Conservation (phyloP, 2,329 filamentous ascomycete genomes). For the Aspergillus viridinutans region DNA sequence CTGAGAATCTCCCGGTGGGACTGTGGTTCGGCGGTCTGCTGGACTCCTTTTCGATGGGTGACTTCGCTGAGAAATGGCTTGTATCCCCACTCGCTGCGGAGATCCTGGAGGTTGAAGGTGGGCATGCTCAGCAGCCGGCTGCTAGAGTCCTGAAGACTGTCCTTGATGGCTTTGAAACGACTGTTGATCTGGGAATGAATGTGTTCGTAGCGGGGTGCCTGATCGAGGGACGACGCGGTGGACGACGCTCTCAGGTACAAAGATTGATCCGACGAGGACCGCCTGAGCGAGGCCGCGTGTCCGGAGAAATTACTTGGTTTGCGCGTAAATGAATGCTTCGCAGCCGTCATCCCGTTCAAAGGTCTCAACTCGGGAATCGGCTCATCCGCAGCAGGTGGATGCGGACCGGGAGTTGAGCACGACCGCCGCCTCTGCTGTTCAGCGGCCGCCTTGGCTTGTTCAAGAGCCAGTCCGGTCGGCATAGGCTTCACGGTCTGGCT, state of each 20-base stretch:
- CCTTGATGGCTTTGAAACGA: slow-evolving; percentile 82
- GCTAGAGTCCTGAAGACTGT: slow-evolving; percentile 79
- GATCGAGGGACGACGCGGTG: slow-evolving; percentile 74
- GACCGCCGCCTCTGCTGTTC: slow-evolving; percentile 7
- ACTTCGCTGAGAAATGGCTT: slow-evolving; percentile 30
- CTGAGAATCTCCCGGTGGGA: slow-evolving; percentile 6
- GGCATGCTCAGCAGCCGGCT: slow-evolving; percentile 57
- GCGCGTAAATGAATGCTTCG: slow-evolving; percentile 31
- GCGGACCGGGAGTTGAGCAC: slow-evolving; percentile 15
- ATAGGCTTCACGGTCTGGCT: slow-evolving; percentile 23
- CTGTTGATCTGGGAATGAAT: slow-evolving; percentile 83
- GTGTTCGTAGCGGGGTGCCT: slow-evolving; percentile 75
- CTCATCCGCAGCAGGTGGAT: slow-evolving; percentile 24
- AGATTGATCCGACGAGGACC: slow-evolving; percentile 72
- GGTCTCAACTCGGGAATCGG: slow-evolving; percentile 30
- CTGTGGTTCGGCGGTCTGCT: neutral
- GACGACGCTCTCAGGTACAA: slow-evolving; percentile 69
- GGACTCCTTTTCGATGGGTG: slow-evolving; percentile 8
- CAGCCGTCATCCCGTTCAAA: slow-evolving; percentile 22
- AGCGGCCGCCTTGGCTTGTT: slow-evolving; percentile 7
- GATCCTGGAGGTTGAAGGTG: slow-evolving; percentile 38
- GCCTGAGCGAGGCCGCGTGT: slow-evolving; percentile 44
- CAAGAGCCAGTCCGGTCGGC: slow-evolving; percentile 14
- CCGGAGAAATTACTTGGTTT: slow-evolving; percentile 24
- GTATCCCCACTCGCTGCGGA: slow-evolving; percentile 34